These are phyloP conservation scores for Monoraphidium neglectum DNA, from an alignment of 139 green algal species.

Conservation along the genomic window DNA sequence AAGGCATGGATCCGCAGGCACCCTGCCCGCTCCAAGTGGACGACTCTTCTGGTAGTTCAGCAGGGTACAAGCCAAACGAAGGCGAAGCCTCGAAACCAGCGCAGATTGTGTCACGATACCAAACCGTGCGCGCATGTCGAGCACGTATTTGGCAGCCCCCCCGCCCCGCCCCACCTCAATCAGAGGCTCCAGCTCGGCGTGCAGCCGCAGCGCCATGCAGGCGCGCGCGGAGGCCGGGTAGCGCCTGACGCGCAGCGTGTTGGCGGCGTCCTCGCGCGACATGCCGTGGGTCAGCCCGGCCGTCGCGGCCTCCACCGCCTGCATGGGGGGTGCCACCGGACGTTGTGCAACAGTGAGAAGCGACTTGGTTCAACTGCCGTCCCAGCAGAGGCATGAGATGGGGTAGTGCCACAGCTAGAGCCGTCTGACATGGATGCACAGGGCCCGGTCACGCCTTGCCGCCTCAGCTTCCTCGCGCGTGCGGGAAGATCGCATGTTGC, in stretches of 20 bases:
- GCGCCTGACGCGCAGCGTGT: conserved; percentile 5
- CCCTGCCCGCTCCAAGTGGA: not conserved
- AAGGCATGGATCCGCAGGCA: not conserved
- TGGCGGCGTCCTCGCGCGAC: not conserved
- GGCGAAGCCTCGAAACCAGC: too few species aligned
- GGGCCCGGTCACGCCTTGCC: too few species aligned
- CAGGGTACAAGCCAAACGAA: not conserved
- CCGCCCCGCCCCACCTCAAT: not conserved
- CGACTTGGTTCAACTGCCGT: too few species aligned
- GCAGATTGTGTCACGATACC: too few species aligned
- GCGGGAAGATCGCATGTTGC: too few species aligned
- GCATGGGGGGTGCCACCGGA: not conserved
- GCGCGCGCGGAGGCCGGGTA: conserved; percentile 31
- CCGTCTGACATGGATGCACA: too few species aligned
- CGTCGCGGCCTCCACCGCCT: not conserved
- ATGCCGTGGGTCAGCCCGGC: not conserved
- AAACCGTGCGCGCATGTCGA: too few species aligned
- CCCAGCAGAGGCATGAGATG: too few species aligned
- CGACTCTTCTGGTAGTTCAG: not conserved
- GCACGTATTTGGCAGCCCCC: too few species aligned
- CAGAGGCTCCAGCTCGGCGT: conserved; percentile 10
- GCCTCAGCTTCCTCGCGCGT: too few species aligned
- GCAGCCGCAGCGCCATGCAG: conserved; percentile 37
- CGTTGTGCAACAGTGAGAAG: too few species aligned
- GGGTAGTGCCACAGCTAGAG: too few species aligned